Evolutionary conservation across 2,329 filamentous ascomycete genomes (phyloP).

Genomic region (Oidium heveae): DNA sequence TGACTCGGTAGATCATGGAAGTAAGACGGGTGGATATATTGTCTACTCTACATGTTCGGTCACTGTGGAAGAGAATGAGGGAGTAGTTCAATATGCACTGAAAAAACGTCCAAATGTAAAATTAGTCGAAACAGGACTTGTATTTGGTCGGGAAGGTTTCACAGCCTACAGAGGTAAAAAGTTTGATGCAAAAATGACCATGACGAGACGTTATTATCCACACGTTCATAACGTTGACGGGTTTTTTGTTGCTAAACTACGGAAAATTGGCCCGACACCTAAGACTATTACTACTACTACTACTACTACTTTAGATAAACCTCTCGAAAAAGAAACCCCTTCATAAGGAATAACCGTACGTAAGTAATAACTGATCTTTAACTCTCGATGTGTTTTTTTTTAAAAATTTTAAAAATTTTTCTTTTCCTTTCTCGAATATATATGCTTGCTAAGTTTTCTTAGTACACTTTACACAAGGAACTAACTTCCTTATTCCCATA

Average conservation of each 20-base stretch:
- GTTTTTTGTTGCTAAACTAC: conserved; percentile 95
- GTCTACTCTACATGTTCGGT: conserved; percentile 95
- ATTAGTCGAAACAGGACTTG: conserved; percentile 72
- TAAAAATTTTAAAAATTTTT: too few relatives aligned
- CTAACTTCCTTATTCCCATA: too few relatives aligned
- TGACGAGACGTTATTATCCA: conserved; percentile 70
- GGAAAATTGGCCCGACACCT: conserved; percentile 47
- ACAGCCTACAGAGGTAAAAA: conserved; percentile 73
- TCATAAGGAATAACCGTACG: too few relatives aligned
- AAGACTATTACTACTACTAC: too few relatives aligned
- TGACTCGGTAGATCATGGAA: conserved; percentile 75
- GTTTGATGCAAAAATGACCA: conserved; percentile 64
- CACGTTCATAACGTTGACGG: conserved; percentile 90
- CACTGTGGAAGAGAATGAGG: conserved; percentile 81
- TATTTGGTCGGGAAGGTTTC: conserved; percentile 84
- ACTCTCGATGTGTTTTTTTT: too few relatives aligned
- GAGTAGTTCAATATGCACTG: conserved; percentile 81
- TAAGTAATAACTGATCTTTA: too few relatives aligned
- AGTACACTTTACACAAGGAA: too few relatives aligned
- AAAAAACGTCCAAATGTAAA: conserved; percentile 79
- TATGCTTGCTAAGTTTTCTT: too few relatives aligned
- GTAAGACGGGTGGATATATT: conserved; percentile 81
- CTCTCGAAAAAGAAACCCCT: too few relatives aligned
- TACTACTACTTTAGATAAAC: too few relatives aligned
- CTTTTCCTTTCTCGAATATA: too few relatives aligned